phyloP scores from a whole-genome alignment of 768 basidiomycete species.

The Guyanaporus albipodus region DNA sequence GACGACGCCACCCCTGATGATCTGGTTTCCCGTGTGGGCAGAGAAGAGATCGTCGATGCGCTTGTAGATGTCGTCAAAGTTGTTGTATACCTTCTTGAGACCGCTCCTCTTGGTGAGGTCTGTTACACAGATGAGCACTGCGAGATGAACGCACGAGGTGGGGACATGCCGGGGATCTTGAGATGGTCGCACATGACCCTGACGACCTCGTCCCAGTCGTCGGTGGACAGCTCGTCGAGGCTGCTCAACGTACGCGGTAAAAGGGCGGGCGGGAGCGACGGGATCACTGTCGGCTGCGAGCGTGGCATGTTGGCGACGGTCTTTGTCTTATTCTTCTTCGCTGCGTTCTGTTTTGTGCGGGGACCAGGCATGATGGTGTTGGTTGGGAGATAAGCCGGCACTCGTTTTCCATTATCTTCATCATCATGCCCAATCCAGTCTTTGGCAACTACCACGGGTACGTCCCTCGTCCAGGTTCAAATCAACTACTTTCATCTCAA shows the following conservation, averaged over 20 bases:
- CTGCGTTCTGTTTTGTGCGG: slow-evolving; percentile 17
- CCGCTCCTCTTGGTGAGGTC: slow-evolving; percentile 55
- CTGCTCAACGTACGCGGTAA: slow-evolving; percentile 8
- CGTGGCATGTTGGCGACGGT: background rate
- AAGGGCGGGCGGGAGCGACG: slow-evolving; percentile 14
- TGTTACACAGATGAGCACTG: slow-evolving; percentile 21
- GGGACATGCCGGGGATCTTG: slow-evolving; percentile 48
- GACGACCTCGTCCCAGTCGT: slow-evolving; percentile 47
- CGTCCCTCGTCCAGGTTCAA: slow-evolving; percentile 3
- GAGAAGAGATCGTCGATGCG: slow-evolving; percentile 49
- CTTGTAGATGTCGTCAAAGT: slow-evolving; percentile 50
- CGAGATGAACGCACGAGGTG: fast-evolving
- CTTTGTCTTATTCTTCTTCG: slow-evolving; percentile 21
- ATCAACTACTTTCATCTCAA: too few relatives aligned
- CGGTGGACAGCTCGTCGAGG: slow-evolving; percentile 29
- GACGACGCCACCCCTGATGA: slow-evolving; percentile 52
- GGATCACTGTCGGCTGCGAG: too few relatives aligned
- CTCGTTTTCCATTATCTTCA: too few relatives aligned
- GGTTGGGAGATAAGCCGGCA: background rate
- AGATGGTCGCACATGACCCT: slow-evolving; percentile 47
- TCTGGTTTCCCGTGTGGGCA: slow-evolving; percentile 40
- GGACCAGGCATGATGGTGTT: slow-evolving; percentile 23
- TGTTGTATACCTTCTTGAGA: slow-evolving; percentile 57
- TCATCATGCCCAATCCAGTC: slow-evolving; percentile 19
- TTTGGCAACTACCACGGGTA: slow-evolving; percentile 78